Evolutionary conservation across 495 filamentous ascomycete species (phyloP), one percentile per base, ranked within the genome.

Genomic region (Penicillium macrosclerotiorum): DNA sequence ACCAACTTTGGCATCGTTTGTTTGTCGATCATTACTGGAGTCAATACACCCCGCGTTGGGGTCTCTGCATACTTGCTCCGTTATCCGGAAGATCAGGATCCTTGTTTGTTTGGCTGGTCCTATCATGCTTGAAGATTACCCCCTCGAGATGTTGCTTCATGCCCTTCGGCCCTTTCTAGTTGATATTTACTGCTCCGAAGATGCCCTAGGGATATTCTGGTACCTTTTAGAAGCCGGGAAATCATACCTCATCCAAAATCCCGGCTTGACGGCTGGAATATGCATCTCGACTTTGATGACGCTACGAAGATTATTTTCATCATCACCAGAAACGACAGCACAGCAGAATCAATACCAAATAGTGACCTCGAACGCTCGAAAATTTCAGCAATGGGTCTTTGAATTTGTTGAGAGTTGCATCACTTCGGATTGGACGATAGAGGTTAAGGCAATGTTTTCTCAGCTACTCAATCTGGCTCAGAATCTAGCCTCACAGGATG

Each of bases 141-240:
- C 89, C 5, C 65, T 97, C n/a, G 89, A 97, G 58, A 94, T 96
- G 90, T 70, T 91, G 1, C 71, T 97, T 18, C 86, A 90, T 54
- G 81, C 88, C 3, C 74, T 97, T 30, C 75, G 84, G 13, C 83
- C 85, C 2, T 95, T 88, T 49, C 73, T 96, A 14, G 79, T 81
- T 1, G 88, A 96, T 54, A 68, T 80, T 2, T 81, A 90, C 56
- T 97, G 91, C 62, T 86, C 90, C n/a, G 88, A 96, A 52, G 93
- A 99, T 70, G 82, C 88, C 4, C 67, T 97, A 24, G 92, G 90
- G 0, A 78, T 99, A 24, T 76, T 88, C 31, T 89, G 89, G 69
- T 96, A 95, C 59, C 75, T 99, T 2, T 64, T 97, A 7, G 74
- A 80, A 5, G 69, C 76, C 33, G 91, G 94, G 5, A 75, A 71